A percentile compares a stretch with the other conserved stretches of the same genome.
These are phyloP conservation scores for Colletotrichum gloeosporioides DNA, from an alignment of 2,329 filamentous ascomycete genomes.

Conservation along the genomic window DNA sequence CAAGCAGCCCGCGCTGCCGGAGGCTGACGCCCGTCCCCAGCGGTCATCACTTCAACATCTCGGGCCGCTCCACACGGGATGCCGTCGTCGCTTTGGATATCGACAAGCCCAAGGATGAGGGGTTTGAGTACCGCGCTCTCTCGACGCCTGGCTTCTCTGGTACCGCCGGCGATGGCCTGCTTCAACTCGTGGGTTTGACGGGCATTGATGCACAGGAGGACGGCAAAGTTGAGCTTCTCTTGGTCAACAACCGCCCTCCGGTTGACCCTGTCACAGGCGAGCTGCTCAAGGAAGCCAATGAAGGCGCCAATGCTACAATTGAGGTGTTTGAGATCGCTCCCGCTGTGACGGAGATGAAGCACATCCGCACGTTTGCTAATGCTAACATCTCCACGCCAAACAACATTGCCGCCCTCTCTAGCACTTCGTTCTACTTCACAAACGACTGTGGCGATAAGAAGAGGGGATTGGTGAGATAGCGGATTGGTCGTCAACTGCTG, in stretches of 20 bases:
- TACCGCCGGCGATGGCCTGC: conserved; percentile 32
- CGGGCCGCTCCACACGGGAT: conserved; percentile 33
- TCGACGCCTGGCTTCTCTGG: conserved; percentile 32
- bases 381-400: conserved; percentile 29
- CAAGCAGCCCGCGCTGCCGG: neutral
- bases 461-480: conserved; percentile 21
- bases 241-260: conserved; percentile 31
- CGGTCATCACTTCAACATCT: conserved; percentile 27
- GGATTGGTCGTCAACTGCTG: no score
- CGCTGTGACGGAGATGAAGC: conserved; percentile 21
- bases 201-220: conserved; percentile 29
- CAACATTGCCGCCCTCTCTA: conserved; percentile 24
- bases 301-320: conserved; percentile 64
- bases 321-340: conserved; percentile 42
- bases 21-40: neutral
- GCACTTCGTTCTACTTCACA: conserved; percentile 27
- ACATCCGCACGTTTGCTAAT: conserved; percentile 27
- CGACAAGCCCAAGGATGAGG: conserved; percentile 28
- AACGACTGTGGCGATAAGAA: conserved; percentile 29
- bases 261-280: conserved; percentile 26
- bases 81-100: conserved; percentile 36
- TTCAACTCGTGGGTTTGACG: conserved; percentile 34
- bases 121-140: conserved; percentile 28
- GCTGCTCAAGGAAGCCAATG: conserved; percentile 65
- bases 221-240: conserved; percentile 23